Evolutionary conservation across 805 yeast species (phyloP), one percentile per base, ranked within the genome.

Genomic region (Ogataea nakhonphanomensis): DNA sequence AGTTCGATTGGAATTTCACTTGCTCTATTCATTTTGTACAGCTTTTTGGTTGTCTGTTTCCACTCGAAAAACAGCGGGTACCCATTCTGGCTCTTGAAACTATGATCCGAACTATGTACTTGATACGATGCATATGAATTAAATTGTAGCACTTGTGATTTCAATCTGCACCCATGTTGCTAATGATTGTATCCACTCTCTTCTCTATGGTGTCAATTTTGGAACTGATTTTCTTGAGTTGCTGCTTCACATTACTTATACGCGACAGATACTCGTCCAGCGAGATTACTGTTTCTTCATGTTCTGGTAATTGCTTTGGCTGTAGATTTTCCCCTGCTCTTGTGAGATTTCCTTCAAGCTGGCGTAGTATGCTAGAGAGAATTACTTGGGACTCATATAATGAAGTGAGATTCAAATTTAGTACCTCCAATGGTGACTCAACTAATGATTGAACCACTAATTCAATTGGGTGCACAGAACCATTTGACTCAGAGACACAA

Each of bases 21-120:
- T 0, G 54, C 71, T 14, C 57, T 85, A 12, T 74, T 80, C 50
- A 57, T 81, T 25, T 63, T 74, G 33, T 88, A 76, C 67, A 79
- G 90, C 53, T 71, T 74, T 34, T 66, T 86, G 50, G 67, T 89
- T 43, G 65, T 71, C 33, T 70, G 86, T 39, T 93, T 86, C 71
- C 73, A 71, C 33, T 55, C 75, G 55, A 93, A 93, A 69, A 78
- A 79, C 48, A 62, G 73, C 5, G 84, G 86, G 1, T 93, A 86
- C 62, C 98, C 98, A 30, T 84, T 71, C 67, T 69, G 65, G 49
- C 67, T 91, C 50, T 56, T 52, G 21, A 37, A 36, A 14, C 25
- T 50, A 1, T 46, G 36, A 24, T 76, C 20, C 12, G 17, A 25
- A 11, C 27, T 35, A 11, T 38, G 28, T 38, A 38, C 37, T 38